Evolutionary conservation across 768 basidiomycete genomes (phyloP), one percentile per base, ranked within the genome.

Genomic region (Phaffia tasmanica): DNA sequence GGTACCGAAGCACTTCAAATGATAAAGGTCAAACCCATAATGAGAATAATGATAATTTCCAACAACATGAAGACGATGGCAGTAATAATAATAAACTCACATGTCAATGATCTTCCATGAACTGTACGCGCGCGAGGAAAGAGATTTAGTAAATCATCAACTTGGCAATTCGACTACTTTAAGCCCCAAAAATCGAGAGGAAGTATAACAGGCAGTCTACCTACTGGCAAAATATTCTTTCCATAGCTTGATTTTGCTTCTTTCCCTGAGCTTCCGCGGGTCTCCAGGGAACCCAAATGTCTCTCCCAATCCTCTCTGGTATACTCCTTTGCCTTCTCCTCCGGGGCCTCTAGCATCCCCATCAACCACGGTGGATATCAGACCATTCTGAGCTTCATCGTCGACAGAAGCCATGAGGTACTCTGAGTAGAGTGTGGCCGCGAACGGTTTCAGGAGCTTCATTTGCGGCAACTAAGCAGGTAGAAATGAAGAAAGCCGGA

Each of bases 401-500:
- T 53, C 51, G 51, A 58, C 42, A 23, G 82, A 78, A 1, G 82
- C 80, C 19, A 93, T 77, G 2, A 97, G 83, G n/a, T 82, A 83
- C 76, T 98, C 95, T 0, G 93, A 95, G 76, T 94, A 97, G 74
- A 92, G 88, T 1, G 90, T 89, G 77, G 88, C 87, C 35, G 88
- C 83, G 74, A 98, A 97, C 16, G 81, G 80, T 76, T 93, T 95
- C 67, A 97, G 87, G 16, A 80, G 78, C 76, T 95, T 95, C 92
- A 99, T 99, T 73, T 86, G 85, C 2, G 93, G 88, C 19, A 86
- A 83, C 74, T 75, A 69, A 25, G 48, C 35, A 61, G 6, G 68
- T 42, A 49, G 27, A 32, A 23, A 35, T 14, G 21, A 46, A 42
- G 35, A 50, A 32, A 65, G 64, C 16, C 16, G 54, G 42, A n/a